phyloP scores from a whole-genome alignment of 495 filamentous ascomycete species.

The Annulohypoxylon moriforme region DNA sequence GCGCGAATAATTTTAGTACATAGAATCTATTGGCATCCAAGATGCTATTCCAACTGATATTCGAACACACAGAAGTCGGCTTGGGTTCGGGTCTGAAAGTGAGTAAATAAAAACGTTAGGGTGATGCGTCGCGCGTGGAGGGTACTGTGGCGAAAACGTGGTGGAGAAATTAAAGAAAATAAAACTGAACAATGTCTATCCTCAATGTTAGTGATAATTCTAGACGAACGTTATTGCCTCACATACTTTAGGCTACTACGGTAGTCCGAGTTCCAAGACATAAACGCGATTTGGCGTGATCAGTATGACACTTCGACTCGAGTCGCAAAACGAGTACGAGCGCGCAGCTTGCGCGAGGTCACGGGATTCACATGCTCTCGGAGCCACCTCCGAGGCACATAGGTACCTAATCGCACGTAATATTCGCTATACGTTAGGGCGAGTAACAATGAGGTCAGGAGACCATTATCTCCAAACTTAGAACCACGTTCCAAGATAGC shows the following conservation, averaged over 20 bases:
- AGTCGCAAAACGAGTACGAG: constrained; percentile 1
- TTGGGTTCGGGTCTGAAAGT: neutral
- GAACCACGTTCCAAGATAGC: constrained; percentile 25
- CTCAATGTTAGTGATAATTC: neutral
- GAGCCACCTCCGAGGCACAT: neutral
- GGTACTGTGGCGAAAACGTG: neutral
- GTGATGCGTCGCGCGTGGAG: neutral
- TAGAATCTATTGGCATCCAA: no score
- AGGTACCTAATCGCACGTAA: constrained; percentile 1
- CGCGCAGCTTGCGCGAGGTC: neutral
- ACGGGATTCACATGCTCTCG: neutral
- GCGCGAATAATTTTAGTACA: no score
- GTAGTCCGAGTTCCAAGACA: neutral
- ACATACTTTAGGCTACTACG: neutral
- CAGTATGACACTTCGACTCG: neutral
- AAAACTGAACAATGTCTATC: neutral
- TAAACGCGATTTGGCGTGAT: neutral
- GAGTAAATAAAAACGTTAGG: neutral
- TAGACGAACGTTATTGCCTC: neutral
- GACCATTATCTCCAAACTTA: neutral
- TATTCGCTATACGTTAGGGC: neutral
- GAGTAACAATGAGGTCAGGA: neutral
- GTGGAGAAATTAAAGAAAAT: neutral
- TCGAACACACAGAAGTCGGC: neutral
- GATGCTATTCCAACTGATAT: no score